Evolutionary conservation across 1,139 yeast species (phyloP), one percentile per base, ranked within the genome.

Genomic region (Zygosaccharomyces sapae): DNA sequence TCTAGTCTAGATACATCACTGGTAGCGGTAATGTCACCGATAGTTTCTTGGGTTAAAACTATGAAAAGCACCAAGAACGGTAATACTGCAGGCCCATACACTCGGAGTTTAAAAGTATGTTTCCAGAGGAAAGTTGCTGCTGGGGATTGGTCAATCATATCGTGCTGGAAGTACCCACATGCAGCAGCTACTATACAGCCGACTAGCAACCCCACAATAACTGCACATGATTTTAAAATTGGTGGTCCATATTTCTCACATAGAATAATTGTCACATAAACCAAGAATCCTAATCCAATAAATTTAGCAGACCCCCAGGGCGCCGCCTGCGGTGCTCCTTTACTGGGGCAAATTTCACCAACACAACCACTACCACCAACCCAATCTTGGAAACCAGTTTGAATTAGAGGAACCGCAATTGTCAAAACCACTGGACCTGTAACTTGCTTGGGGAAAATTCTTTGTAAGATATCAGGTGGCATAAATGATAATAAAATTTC

Each of bases 181-280:
- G 92, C 96, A 47, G 92, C 95, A 35, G 94, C 95, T 47, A 88
- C 94, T 53, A 88, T 86, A 71, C 96, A 87, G 34, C 96, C 96
- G 38, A 87, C 80, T 44, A 88, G 70, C 52, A 88, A 74, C 43
- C 96, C 96, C 38, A 83, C 70, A 55, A 88, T 85, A 43, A 88
- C 95, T 0, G 96, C 92, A 74, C 95, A 86, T 6, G 95, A 85
- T 65, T 85, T 86, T 94, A 88, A 85, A 57, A 88, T 84, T 48
- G 96, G 96, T n/a, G 96, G 80, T 27, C 97, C 97, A 75, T 85
- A 88, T 62, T 80, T 80, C 67, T 89, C 96, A 55, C 85, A 77
- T 33, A 86, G 52, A 48, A 88, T 75, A 58, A 89, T 87, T 7
- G 87, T 71, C 29, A 80, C 73, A 60, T 79, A 86, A 9, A 88